Percentiles rank a stretch among this genome's conserved stretches.
phyloP scores from a whole-genome alignment of 441 rosid genomes.

The Biscutella auriculata region DNA sequence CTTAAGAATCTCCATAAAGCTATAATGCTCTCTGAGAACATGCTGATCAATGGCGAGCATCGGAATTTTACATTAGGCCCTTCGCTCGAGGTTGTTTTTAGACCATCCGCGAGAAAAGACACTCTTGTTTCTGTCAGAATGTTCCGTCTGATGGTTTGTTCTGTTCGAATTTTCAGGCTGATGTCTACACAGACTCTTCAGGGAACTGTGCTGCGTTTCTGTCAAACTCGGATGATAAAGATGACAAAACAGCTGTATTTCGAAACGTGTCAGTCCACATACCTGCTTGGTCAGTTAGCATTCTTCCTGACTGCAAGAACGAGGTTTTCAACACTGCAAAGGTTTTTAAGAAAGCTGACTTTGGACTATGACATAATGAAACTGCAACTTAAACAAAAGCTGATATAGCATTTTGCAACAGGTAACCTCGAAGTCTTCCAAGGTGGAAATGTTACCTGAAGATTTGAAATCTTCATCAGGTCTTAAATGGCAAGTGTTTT shows the following conservation, averaged over 20 bases:
- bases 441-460: slow-evolving; percentile 71
- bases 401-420: slow-evolving; percentile 22
- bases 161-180: slow-evolving; percentile 50
- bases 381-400: background rate
- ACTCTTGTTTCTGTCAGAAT: slow-evolving; percentile 3
- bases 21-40: slow-evolving; percentile 63
- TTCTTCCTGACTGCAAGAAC: slow-evolving; percentile 87
- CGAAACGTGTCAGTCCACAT: slow-evolving; percentile 51
- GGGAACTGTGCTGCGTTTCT: slow-evolving; percentile 82
- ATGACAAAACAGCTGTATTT: slow-evolving; percentile 50
- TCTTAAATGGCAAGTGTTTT: slow-evolving; percentile 65
- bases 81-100: slow-evolving; percentile 44
- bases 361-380: background rate
- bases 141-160: slow-evolving; percentile 4
- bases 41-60: slow-evolving; percentile 43
- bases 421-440: slow-evolving; percentile 56
- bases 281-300: slow-evolving; percentile 98
- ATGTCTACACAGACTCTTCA: slow-evolving; percentile 55
- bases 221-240: slow-evolving; percentile 66
- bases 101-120: background rate
- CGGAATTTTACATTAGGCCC: slow-evolving; percentile 50
- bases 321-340: slow-evolving; percentile 75
- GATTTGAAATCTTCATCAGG: slow-evolving; percentile 36
- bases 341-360: slow-evolving; percentile 32
- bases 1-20: slow-evolving; percentile 78